A percentile compares a stretch with the other conserved stretches of the same genome.
These are phyloP conservation scores for Bruguiera gymnorhiza DNA, from an alignment of 345 rosid species.

Conservation along the genomic window DNA sequence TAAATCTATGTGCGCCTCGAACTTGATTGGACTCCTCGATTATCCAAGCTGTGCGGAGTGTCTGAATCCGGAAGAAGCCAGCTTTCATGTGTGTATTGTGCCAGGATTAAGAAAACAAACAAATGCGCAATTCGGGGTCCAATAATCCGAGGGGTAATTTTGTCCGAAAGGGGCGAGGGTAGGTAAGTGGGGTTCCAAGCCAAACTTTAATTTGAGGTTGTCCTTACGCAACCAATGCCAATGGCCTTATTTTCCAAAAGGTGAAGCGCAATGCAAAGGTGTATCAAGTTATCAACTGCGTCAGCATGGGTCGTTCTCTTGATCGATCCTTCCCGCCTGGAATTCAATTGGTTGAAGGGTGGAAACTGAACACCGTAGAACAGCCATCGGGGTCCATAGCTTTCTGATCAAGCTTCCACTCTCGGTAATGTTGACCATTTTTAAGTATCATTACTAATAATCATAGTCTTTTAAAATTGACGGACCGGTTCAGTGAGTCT, in stretches of 20 bases:
- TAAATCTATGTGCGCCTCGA: too few species aligned
- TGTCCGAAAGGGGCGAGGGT: slow-evolving; percentile 32
- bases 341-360: too few species aligned
- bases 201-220: background rate
- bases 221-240: slow-evolving; percentile 16
- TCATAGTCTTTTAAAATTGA: too few species aligned
- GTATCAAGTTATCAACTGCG: background rate
- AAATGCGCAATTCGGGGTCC: too few species aligned
- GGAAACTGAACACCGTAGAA: too few species aligned
- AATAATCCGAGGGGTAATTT: slow-evolving; percentile 2
- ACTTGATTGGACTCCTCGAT: background rate
- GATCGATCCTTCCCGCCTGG: too few species aligned
- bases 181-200: slow-evolving; percentile 21
- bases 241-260: slow-evolving; percentile 9
- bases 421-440: too few species aligned
- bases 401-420: too few species aligned
- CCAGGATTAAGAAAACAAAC: background rate
- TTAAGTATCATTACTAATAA: too few species aligned
- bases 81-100: background rate
- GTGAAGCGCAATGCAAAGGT: background rate
- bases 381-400: too few species aligned
- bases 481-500: too few species aligned
- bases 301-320: too few species aligned
- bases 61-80: background rate
- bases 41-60: background rate